Evolutionary conservation across 805 yeast genomes (phyloP).

Genomic region (Metschnikowia cerradonensis): DNA sequence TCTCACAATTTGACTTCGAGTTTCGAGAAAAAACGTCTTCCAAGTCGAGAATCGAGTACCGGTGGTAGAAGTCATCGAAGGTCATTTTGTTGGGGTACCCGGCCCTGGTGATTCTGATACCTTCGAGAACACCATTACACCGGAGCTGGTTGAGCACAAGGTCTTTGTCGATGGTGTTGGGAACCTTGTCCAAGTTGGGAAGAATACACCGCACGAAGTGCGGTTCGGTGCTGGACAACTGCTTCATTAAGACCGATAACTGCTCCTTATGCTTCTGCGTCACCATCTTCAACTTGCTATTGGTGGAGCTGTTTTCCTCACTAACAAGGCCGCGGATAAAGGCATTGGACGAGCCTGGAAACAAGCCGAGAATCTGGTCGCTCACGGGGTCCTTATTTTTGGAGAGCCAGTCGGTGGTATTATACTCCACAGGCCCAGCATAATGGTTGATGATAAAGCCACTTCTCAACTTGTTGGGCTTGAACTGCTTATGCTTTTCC

Average conservation of each 20-base stretch:
- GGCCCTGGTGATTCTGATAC: constrained; percentile 93
- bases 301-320: constrained; percentile 9
- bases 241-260: constrained; percentile 63
- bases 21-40: constrained; percentile 42
- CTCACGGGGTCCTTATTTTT: constrained; percentile 92
- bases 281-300: constrained; percentile 54
- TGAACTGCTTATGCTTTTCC: constrained; percentile 48
- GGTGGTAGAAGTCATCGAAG: constrained; percentile 70
- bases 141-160: constrained; percentile 84
- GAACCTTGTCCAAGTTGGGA: constrained; percentile 75
- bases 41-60: constrained; percentile 66
- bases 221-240: constrained; percentile 78
- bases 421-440: constrained; percentile 95
- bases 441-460: constrained; percentile 88
- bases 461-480: constrained; percentile 65
- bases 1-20: constrained; percentile 64
- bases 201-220: constrained; percentile 95
- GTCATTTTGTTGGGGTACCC: constrained; percentile 93
- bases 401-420: constrained; percentile 87
- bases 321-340: constrained; percentile 57
- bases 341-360: constrained; percentile 52
- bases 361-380: constrained; percentile 61
- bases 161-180: constrained; percentile 66
- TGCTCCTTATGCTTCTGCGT: constrained; percentile 90
- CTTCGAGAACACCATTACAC: constrained; percentile 97